Conservation (phyloP, 352 stramenopile genomes). For the Hyaloperonospora brassicae region DNA sequence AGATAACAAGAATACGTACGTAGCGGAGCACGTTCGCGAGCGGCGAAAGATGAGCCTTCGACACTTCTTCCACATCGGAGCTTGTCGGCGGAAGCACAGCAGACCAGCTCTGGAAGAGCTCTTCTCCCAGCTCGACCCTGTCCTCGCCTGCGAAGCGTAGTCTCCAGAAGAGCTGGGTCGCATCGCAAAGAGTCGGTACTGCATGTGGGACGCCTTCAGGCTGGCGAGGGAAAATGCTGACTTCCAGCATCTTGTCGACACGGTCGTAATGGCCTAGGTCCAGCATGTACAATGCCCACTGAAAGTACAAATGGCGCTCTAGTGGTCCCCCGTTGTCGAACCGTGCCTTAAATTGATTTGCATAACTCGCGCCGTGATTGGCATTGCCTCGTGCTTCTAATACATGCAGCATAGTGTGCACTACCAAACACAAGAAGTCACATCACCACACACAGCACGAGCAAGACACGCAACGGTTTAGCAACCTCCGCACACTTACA, state of each 20-base stretch:
- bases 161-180: constrained; percentile 79
- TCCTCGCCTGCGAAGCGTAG: constrained; percentile 70
- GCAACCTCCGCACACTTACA: constrained; percentile 39
- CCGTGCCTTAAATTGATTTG: constrained; percentile 67
- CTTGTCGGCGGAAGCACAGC: constrained; percentile 20
- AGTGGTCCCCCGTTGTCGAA: constrained; percentile 74
- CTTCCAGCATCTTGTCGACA: constrained; percentile 71
- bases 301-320: constrained; percentile 70
- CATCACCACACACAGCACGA: constrained; percentile 2
- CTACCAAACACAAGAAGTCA: constrained; percentile 19
- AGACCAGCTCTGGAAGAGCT: constrained; percentile 50
- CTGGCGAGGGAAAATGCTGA: constrained; percentile 55
- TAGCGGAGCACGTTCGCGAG: constrained; percentile 49
- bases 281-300: constrained; percentile 75
- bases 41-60: constrained; percentile 32
- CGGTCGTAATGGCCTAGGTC: constrained; percentile 77
- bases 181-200: constrained; percentile 51
- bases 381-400: constrained; percentile 71
- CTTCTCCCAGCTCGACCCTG: constrained; percentile 40
- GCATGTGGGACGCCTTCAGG: constrained; percentile 35
- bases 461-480: background rate
- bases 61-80: constrained; percentile 11
- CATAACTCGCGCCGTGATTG: constrained; percentile 78
- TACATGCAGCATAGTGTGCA: constrained; percentile 75
- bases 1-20: constrained; percentile 25